Evolutionary conservation across 805 yeast species (phyloP).

Genomic region (Spencermartinsiella europaea): DNA sequence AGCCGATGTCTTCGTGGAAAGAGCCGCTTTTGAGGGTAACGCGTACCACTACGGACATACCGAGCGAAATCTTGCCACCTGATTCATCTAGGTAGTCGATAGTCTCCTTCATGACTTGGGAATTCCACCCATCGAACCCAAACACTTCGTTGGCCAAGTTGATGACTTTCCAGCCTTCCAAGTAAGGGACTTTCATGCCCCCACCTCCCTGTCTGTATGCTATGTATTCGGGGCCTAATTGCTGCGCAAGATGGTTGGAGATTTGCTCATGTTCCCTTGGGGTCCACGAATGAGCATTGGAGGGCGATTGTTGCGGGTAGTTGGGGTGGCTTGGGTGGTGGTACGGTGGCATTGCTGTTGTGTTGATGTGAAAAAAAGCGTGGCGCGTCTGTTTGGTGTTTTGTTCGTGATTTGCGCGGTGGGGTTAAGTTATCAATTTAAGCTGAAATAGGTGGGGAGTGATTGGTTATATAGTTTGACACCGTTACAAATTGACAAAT

Average conservation of each 20-base stretch:
- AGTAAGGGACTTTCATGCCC: conserved; percentile 45
- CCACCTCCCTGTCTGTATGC: conserved; percentile 61
- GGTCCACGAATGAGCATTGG: conserved; percentile 5
- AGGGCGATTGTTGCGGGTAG: neutral
- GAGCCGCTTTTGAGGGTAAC: conserved; percentile 78
- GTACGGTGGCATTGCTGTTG: too few relatives aligned
- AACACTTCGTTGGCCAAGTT: conserved; percentile 69
- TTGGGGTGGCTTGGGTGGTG: too few relatives aligned
- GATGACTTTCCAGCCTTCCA: conserved; percentile 72
- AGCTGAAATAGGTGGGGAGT: too few relatives aligned
- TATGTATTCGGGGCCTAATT: conserved; percentile 34
- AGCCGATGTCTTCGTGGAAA: conserved; percentile 71
- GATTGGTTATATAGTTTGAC: too few relatives aligned
- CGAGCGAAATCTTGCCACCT: conserved; percentile 17
- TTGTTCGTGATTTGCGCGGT: too few relatives aligned
- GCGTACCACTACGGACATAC: conserved; percentile 44
- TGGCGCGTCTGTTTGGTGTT: too few relatives aligned
- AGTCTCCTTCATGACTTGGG: conserved; percentile 52
- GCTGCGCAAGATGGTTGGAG: conserved; percentile 19
- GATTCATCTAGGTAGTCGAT: conserved; percentile 44
- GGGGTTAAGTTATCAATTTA: too few relatives aligned
- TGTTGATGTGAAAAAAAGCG: too few relatives aligned
- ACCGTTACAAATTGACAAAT: too few relatives aligned
- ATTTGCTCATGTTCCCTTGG: conserved; percentile 10
- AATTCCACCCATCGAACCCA: conserved; percentile 75